These are phyloP conservation scores for Torulaspora globosa DNA, from an alignment of 1,139 yeast species.

Conservation along the genomic window DNA sequence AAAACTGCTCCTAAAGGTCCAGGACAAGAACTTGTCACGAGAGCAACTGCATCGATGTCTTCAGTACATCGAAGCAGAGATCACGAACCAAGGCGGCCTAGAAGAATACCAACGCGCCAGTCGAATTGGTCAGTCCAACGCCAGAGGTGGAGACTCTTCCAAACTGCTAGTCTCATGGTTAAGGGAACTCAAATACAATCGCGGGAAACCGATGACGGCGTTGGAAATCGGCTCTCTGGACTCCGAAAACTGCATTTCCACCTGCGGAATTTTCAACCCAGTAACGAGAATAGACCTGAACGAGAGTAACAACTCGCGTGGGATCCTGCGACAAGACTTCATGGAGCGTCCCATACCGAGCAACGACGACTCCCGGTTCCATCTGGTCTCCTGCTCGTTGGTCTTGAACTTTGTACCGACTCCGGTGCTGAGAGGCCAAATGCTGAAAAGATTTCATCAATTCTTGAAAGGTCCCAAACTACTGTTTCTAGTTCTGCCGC, in stretches of 20 bases:
- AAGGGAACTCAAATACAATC: slow-evolving; percentile 32
- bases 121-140: slow-evolving; percentile 68
- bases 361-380: slow-evolving; percentile 45
- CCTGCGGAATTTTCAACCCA: slow-evolving; percentile 44
- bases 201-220: slow-evolving; percentile 39
- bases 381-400: slow-evolving; percentile 73
- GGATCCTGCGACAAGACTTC: slow-evolving; percentile 73
- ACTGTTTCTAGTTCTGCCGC: slow-evolving; percentile 77
- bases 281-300: slow-evolving; percentile 66
- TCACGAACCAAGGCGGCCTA: slow-evolving; percentile 61
- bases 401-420: slow-evolving; percentile 86
- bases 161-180: slow-evolving; percentile 71
- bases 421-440: slow-evolving; percentile 64
- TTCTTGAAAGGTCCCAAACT: slow-evolving; percentile 47
- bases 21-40: slow-evolving; percentile 11
- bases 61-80: slow-evolving; percentile 58
- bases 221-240: slow-evolving; percentile 82
- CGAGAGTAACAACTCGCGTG: slow-evolving; percentile 66
- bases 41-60: slow-evolving; percentile 34
- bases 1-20: slow-evolving; percentile 16
- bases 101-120: slow-evolving; percentile 83
- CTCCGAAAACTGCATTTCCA: slow-evolving; percentile 64
- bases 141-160: slow-evolving; percentile 89
- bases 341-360: slow-evolving; percentile 68
- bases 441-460: slow-evolving; percentile 58